phyloP scores from a whole-genome alignment of 2,329 filamentous ascomycete genomes.

The Alternaria sp. region DNA sequence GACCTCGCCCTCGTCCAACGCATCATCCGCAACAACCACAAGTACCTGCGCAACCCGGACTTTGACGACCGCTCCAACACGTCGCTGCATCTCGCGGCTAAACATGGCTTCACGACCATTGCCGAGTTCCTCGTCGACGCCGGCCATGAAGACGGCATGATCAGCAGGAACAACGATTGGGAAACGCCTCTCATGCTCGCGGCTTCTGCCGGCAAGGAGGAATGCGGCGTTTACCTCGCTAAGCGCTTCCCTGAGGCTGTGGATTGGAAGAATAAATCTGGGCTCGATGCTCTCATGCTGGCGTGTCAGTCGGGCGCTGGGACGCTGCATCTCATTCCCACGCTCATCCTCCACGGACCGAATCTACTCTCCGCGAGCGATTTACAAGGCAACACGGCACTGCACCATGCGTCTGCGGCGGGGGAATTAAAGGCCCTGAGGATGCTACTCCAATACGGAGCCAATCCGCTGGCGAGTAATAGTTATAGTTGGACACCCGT shows the following conservation, averaged over 20 bases:
- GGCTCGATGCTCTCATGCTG: constrained; percentile 68
- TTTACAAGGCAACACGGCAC: constrained; percentile 78
- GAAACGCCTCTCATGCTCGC: constrained; percentile 86
- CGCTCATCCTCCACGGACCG: constrained; percentile 42
- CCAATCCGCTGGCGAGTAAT: constrained; percentile 75
- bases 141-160: constrained; percentile 75
- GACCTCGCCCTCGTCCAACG: constrained; percentile 76
- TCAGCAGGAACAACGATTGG: constrained; percentile 73
- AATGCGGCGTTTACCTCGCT: constrained; percentile 75
- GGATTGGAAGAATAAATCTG: constrained; percentile 68
- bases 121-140: constrained; percentile 72
- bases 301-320: constrained; percentile 47
- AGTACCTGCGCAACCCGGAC: constrained; percentile 80
- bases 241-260: constrained; percentile 69
- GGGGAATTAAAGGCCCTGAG: constrained; percentile 79
- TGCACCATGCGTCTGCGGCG: constrained; percentile 85
- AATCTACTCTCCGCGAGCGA: constrained; percentile 57
- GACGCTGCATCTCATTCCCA: constrained; percentile 53
- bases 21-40: constrained; percentile 75
- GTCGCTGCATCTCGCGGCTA: constrained; percentile 80
- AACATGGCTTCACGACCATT: constrained; percentile 72
- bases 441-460: constrained; percentile 78
- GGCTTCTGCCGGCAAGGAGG: constrained; percentile 70
- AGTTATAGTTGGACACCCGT: constrained; percentile 81
- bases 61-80: constrained; percentile 79